A percentile compares a stretch with the other conserved stretches of the same genome.
Evolutionary conservation across 1,284 basidiomycete species (phyloP).

Genomic region (Microbotryum scabiosae): DNA sequence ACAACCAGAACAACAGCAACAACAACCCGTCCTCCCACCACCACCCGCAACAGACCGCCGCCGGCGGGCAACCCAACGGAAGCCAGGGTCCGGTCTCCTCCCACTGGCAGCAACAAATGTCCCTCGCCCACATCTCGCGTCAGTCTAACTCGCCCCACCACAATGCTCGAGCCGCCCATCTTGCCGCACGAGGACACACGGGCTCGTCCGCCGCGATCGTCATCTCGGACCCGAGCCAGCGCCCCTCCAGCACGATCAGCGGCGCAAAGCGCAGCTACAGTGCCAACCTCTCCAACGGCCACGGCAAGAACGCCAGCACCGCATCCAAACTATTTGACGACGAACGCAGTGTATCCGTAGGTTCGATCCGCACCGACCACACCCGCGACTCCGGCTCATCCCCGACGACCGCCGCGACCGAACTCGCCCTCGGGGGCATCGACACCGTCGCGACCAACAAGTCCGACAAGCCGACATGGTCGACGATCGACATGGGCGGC

Average conservation of each 20-base stretch:
- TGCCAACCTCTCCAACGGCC: slow-evolving; percentile 39
- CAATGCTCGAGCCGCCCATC: slow-evolving; percentile 50
- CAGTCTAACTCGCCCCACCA: slow-evolving; percentile 49
- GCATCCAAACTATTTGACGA: slow-evolving; percentile 20
- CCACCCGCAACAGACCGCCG: slow-evolving; percentile 7
- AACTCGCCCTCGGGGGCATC: background rate
- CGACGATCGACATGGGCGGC: slow-evolving; percentile 91
- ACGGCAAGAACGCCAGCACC: slow-evolving; percentile 25
- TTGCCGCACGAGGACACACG: slow-evolving; percentile 47
- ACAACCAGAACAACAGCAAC: slow-evolving; percentile 1
- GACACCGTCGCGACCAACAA: slow-evolving; percentile 23
- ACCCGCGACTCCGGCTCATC: slow-evolving; percentile 36
- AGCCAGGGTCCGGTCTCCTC: slow-evolving; percentile 21
- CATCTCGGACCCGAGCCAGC: slow-evolving; percentile 42
- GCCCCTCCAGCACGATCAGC: slow-evolving; percentile 36
- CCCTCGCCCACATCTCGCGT: slow-evolving; percentile 41
- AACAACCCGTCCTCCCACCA: slow-evolving; percentile 2
- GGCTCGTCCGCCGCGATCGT: slow-evolving; percentile 44
- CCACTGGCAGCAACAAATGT: slow-evolving; percentile 38
- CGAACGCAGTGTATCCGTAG: slow-evolving; percentile 21
- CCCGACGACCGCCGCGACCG: slow-evolving; percentile 3
- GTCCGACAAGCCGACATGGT: slow-evolving; percentile 54
- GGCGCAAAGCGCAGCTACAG: slow-evolving; percentile 24
- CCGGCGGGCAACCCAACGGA: slow-evolving; percentile 3
- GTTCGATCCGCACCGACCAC: slow-evolving; percentile 22